phyloP scores from a whole-genome alignment of 352 stramenopile genomes.

The Phytophthora tubulina region DNA sequence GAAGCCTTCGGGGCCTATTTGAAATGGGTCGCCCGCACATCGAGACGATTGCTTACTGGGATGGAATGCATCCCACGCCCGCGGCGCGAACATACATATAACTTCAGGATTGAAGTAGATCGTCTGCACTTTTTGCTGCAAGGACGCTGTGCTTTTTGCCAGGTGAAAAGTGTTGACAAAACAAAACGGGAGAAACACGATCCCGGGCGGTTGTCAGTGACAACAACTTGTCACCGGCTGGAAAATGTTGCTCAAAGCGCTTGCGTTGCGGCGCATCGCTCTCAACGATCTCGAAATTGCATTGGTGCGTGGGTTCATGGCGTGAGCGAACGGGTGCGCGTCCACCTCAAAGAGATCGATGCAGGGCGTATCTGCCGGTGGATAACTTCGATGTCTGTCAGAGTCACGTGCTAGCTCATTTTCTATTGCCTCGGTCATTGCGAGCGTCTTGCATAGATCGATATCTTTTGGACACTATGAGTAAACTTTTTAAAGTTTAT shows the following conservation, averaged over 20 bases:
- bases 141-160: background rate
- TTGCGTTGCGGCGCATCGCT: background rate
- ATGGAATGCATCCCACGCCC: background rate
- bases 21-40: background rate
- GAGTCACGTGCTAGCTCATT: background rate
- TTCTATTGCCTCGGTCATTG: no score
- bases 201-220: background rate
- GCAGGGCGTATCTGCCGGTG: background rate
- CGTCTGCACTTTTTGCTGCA: background rate
- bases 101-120: slow-evolving; percentile 6
- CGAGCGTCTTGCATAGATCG: no score
- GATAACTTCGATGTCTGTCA: background rate
- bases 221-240: background rate
- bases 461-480: no score
- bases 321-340: background rate
- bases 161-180: slow-evolving; percentile 8
- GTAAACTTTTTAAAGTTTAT: no score
- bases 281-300: background rate
- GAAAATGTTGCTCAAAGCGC: background rate
- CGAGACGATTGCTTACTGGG: background rate
- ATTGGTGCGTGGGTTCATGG: background rate
- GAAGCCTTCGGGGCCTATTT: background rate
- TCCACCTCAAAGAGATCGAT: background rate
- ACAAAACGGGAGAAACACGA: slow-evolving; percentile 12
- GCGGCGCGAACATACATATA: background rate